A percentile compares a stretch with the other conserved stretches of the same genome.
Evolutionary conservation across 352 stramenopile genomes (phyloP).

Genomic region (Elongisporangium prolatum): DNA sequence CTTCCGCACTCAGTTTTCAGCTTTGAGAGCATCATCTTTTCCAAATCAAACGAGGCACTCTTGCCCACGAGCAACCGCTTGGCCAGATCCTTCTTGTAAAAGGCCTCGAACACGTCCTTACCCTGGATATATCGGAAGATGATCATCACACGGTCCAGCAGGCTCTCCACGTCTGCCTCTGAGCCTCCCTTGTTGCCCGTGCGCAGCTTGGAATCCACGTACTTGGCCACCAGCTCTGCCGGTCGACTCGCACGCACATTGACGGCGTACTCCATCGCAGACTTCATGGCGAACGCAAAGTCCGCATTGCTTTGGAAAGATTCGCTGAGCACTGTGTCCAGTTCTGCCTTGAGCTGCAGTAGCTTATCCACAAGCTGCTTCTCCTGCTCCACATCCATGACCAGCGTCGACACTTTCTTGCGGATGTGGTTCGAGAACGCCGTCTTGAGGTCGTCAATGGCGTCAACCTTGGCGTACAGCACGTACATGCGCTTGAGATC

Average conservation of each 20-base stretch:
- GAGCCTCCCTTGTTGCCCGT: conserved; percentile 80
- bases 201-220: conserved; percentile 86
- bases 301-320: conserved; percentile 71
- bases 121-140: conserved; percentile 96
- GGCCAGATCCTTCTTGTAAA: conserved; percentile 97
- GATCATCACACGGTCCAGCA: conserved; percentile 91
- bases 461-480: conserved; percentile 72
- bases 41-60: conserved; percentile 91
- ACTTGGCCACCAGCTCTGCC: conserved; percentile 91
- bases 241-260: conserved; percentile 83
- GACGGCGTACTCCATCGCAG: conserved; percentile 87
- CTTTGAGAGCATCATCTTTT: conserved; percentile 96
- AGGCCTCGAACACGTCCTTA: conserved; percentile 99
- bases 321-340: conserved; percentile 73
- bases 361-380: conserved; percentile 90
- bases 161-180: conserved; percentile 83
- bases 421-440: conserved; percentile 72
- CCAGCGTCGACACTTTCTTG: conserved; percentile 67
- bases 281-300: conserved; percentile 83
- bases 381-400: conserved; percentile 80
- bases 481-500: conserved; percentile 88
- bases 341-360: conserved; percentile 77
- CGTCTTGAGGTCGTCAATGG: conserved; percentile 57
- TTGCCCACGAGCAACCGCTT: conserved; percentile 94
- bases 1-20: conserved; percentile 98